Evolutionary conservation across 371 early-diverging fungal genomes (phyloP).

Genomic region (Actinomortierella ambigua): DNA sequence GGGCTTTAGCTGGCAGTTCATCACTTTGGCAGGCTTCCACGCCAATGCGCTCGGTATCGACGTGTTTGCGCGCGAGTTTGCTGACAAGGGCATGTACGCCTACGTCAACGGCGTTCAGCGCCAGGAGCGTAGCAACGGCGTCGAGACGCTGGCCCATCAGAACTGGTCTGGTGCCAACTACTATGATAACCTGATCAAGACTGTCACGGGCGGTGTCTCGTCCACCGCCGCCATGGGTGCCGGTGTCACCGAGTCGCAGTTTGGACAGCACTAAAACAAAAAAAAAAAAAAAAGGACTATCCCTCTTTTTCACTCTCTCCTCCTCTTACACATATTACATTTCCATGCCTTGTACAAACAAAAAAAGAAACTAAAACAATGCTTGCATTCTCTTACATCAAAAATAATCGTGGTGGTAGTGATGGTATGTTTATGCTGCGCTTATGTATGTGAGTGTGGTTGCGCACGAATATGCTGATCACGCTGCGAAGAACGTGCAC

Average conservation of each 20-base stretch:
- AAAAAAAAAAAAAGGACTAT: no score
- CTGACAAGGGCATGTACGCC: constrained; percentile 92
- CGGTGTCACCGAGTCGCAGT: constrained; percentile 88
- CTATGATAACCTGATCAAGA: constrained; percentile 91
- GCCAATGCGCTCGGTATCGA: constrained; percentile 86
- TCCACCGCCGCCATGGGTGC: constrained; percentile 98
- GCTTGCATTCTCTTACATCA: no score
- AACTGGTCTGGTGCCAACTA: constrained; percentile 99
- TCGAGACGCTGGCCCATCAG: constrained; percentile 96
- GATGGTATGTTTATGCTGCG: no score
- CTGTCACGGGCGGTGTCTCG: constrained; percentile 92
- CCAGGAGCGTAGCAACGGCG: constrained; percentile 87
- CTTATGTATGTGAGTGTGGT: no score
- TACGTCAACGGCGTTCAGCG: constrained; percentile 95
- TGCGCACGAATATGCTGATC: no score
- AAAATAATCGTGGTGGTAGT: no score
- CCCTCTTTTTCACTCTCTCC: no score
- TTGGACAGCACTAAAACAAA: constrained; percentile 49
- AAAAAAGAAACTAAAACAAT: no score
- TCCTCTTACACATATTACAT: no score
- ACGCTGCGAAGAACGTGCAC: no score
- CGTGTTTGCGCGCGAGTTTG: constrained; percentile 90
- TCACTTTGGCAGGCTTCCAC: constrained; percentile 97
- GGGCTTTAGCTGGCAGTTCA: constrained; percentile 99
- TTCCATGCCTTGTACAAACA: no score